Base-by-base conservation (phyloP, 208 protist genomes). In the Angomonas deanei region DNA sequence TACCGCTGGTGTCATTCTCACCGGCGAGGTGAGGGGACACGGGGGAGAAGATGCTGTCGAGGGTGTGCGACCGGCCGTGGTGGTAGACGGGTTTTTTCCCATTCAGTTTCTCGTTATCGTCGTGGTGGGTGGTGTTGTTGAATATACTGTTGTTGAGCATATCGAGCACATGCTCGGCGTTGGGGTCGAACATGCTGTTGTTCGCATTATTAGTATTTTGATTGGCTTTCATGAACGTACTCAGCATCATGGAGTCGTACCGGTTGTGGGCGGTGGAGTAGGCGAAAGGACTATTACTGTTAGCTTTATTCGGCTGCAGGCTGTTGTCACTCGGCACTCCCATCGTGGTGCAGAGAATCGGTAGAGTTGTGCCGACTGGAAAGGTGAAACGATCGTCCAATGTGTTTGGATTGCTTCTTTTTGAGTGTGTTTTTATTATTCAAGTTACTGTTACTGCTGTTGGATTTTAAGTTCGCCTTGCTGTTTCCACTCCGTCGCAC, bases 171-270 rank as follows among this genome's bases (percentile, higher is more conserved):
- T n/a, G n/a, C 36, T 8, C 11, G 36, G 36, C 8, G 36, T 42
- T n/a, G 36, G 36, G 36, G 15, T 42, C 36, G 11, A 42, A 42
- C 8, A 42, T 15, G 15, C 36, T 42, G 36, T 15, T 15, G 15
- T 42, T 42, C 36, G 36, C 4, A 30, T 56, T 56, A 24, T 30
- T 56, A 30, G 19, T 56, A 30, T 56, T 56, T 42, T 42, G 36
- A 42, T 42, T 42, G 11, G 36, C 36, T 15, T 42, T 42, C 11
- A 42, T 8, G 15, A 42, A 42, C 11, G 36, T 56, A 30, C 50
- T 56, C 11, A 56, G 28, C 50, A 56, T 56, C 4, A 56, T 8
- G 3, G 50, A 56, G 13, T 56, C 50, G 23, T 56, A 56, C 4
- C 50, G 50, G 21, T 28, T 56, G 2, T 19, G 3, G 8, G 36